Evolutionary conservation across 1,139 yeast genomes (phyloP).

Genomic region (Suhomyces panamericanus): DNA sequence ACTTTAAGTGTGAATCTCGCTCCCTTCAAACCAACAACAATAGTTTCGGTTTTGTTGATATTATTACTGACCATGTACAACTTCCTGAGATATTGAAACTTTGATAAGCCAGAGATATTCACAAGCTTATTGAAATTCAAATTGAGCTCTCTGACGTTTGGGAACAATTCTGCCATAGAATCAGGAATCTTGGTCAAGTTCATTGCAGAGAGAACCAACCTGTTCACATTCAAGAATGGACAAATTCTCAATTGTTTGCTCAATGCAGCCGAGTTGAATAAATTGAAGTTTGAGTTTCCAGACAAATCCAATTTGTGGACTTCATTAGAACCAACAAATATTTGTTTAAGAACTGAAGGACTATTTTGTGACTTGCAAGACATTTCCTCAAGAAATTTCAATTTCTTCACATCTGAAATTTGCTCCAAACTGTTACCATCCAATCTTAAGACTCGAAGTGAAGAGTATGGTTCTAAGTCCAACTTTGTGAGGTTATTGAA

Average conservation of each 20-base stretch:
- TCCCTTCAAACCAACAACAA: conserved; percentile 35
- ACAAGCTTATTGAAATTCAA: conserved; percentile 50
- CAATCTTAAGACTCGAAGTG: conserved; percentile 44
- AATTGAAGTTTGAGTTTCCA: conserved; percentile 29
- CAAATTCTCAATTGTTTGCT: conserved; percentile 8
- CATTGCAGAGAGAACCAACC: conserved; percentile 47
- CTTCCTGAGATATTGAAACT: conserved; percentile 36
- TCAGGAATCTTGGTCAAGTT: conserved; percentile 38
- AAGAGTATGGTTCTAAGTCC: conserved; percentile 36
- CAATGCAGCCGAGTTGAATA: conserved; percentile 6
- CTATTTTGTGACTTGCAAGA: conserved; percentile 41
- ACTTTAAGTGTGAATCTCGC: conserved; percentile 35
- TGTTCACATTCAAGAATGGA: conserved; percentile 40
- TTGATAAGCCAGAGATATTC: conserved; percentile 29
- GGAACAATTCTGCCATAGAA: conserved; percentile 39
- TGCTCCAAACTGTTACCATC: conserved; percentile 44
- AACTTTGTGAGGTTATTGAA: conserved; percentile 38
- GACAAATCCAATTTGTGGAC: conserved; percentile 39
- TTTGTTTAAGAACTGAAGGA: conserved; percentile 19
- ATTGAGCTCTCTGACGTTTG: conserved; percentile 49
- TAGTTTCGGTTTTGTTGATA: conserved; percentile 32
- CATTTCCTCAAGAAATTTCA: conserved; percentile 42
- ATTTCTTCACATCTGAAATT: conserved; percentile 28
- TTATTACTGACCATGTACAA: conserved; percentile 50
- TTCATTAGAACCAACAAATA: conserved; percentile 23